Evolutionary conservation across 176 grass and related monocot species (phyloP), one percentile per base, ranked within the genome.

Genomic region (Carex parvula): DNA sequence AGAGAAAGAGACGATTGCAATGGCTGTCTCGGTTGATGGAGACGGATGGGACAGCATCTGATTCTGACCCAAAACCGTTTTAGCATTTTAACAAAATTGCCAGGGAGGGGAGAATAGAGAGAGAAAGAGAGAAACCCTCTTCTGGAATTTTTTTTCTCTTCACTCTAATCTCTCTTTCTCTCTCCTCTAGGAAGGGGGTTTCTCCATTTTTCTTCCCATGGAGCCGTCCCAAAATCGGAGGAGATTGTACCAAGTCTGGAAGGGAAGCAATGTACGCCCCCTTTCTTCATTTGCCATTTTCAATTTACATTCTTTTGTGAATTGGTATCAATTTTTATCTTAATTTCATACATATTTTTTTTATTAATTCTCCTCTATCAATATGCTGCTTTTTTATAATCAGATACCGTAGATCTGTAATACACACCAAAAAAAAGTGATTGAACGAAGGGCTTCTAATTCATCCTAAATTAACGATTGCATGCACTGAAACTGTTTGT

Each of bases 161-260:
- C 46, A 41, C 24, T 53, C 57, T 79, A 39, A 30, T 9, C 21
- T 75, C 77, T 72, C 41, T 81, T 80, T 67, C 50, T 85, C 58
- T 76, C 41, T 48, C 59, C 72, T 79, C 42, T 80, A 35, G 24
- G 20, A 29, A 53, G 17, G 55, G 84, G 39, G 17, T 57, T 82
- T 72, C 9, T 77, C 69, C 20, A 52, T 72, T 83, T 60, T 57
- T 88, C 86, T 60, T 52, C 66, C 12, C 7, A 75, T 87, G 84
- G 63, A 83, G 62, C 12, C 32, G 61, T 78, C 89, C 32, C 73
- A 72, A 17, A 84, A 83, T n/a, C 46, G 75, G 66, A 93, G 57
- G 86, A 90, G 92, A 82, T 79, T 93, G n/a, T 94, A 94, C 73
- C 86, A 85, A 91, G 91, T 98, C 57, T 98, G 95, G 95, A 89